A percentile compares a stretch with the other conserved stretches of the same genome.
Evolutionary conservation across 78 protist genomes (phyloP).

Genomic region (Tieghemostelium lacteum): DNA sequence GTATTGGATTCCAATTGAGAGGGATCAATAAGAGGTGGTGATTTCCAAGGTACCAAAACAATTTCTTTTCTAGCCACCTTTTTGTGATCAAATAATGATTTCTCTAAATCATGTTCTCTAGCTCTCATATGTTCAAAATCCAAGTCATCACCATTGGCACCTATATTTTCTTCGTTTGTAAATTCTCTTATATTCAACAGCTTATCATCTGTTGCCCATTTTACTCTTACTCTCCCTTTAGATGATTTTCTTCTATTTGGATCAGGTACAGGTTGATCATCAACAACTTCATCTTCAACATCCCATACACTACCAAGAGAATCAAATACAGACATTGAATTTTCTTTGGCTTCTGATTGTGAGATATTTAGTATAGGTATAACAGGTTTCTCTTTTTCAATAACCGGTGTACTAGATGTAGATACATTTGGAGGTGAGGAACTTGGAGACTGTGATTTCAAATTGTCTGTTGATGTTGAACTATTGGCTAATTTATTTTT

Average conservation of each 20-base stretch:
- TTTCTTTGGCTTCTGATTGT: not conserved
- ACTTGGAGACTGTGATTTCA: not conserved
- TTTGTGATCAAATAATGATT: not conserved
- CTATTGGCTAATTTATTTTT: no score
- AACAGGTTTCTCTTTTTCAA: not conserved
- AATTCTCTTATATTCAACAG: conserved; percentile 36
- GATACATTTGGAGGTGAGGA: not conserved
- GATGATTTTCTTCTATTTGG: conserved; percentile 67
- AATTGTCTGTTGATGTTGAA: not conserved
- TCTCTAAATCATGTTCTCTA: conserved; percentile 14
- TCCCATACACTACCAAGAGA: conserved; percentile 34
- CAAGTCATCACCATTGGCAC: not conserved
- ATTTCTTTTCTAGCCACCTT: not conserved
- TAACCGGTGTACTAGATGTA: not conserved
- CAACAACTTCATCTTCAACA: not conserved
- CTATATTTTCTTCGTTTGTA: conserved; percentile 8
- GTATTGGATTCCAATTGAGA: not conserved
- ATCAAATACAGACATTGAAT: conserved; percentile 23
- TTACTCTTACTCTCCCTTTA: conserved; percentile 50
- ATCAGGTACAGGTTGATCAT: conserved; percentile 38
- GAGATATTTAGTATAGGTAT: not conserved
- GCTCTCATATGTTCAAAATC: conserved; percentile 30
- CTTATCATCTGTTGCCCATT: conserved; percentile 58
- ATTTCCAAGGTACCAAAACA: not conserved
- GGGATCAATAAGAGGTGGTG: conserved; percentile 25